Conservation (phyloP, 1,284 basidiomycete genomes). For the Athelia sp. region DNA sequence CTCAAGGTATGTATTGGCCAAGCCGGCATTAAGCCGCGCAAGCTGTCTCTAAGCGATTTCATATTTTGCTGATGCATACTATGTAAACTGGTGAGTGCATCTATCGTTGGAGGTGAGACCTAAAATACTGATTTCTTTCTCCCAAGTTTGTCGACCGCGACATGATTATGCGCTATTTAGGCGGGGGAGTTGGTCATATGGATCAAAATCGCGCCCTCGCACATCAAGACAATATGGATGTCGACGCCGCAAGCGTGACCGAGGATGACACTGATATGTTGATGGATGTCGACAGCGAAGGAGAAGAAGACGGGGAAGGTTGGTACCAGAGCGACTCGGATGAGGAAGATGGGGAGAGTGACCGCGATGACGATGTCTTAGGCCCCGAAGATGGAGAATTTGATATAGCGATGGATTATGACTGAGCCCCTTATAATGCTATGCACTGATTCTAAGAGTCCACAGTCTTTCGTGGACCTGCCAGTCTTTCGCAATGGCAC, state of each 20-base stretch:
- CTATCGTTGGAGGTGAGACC: background rate
- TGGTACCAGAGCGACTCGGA: too few species aligned
- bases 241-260: background rate
- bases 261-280: background rate
- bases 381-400: too few species aligned
- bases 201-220: background rate
- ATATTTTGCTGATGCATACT: too few species aligned
- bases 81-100: slow-evolving; percentile 15
- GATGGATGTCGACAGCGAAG: background rate
- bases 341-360: background rate
- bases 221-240: background rate
- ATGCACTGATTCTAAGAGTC: too few species aligned
- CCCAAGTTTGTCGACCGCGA: slow-evolving; percentile 11
- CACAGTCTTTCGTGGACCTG: too few species aligned
- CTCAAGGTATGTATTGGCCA: too few species aligned
- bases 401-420: too few species aligned
- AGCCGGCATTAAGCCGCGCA: too few species aligned
- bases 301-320: background rate
- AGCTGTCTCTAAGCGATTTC: too few species aligned
- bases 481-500: too few species aligned
- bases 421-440: too few species aligned
- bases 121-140: background rate
- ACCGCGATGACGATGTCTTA: background rate
- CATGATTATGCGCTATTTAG: slow-evolving; percentile 8
- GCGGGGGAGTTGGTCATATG: slow-evolving; percentile 6